Percentiles rank a stretch among this genome's conserved stretches.
Evolutionary conservation across 2,329 filamentous ascomycete genomes (phyloP).

Genomic region (Teratosphaeria zuluensis): DNA sequence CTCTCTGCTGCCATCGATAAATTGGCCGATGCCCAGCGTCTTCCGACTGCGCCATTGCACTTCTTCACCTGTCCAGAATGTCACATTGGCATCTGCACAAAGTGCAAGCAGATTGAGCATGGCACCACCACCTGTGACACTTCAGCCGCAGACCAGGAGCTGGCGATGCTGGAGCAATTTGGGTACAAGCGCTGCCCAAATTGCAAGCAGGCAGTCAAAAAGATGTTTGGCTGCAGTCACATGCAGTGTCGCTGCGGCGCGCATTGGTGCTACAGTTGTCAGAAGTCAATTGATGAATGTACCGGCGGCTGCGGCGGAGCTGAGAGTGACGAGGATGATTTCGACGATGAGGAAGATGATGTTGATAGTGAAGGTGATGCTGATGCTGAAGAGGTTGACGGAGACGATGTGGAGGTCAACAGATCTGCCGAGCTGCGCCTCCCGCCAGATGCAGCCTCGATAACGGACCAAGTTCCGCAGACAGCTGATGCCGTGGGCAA

Average conservation of each 20-base stretch:
- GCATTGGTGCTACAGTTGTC: constrained; percentile 42
- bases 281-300: constrained; percentile 26
- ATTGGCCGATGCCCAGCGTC: not conserved
- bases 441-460: not conserved
- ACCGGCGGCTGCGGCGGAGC: constrained; percentile 16
- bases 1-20: constrained; percentile 1
- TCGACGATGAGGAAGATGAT: constrained; percentile 15
- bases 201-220: constrained; percentile 38
- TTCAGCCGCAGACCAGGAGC: constrained; percentile 27
- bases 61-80: constrained; percentile 38
- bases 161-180: constrained; percentile 32
- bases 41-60: not conserved
- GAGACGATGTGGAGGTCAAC: not conserved
- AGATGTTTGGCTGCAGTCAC: constrained; percentile 41
- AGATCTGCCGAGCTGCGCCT: not conserved
- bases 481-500: not conserved
- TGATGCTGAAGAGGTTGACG: constrained; percentile 21
- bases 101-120: constrained; percentile 36
- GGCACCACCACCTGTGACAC: constrained; percentile 27
- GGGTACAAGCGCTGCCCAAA: constrained; percentile 43
- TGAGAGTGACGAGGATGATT: constrained; percentile 21
- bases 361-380: constrained; percentile 15
- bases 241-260: constrained; percentile 36
- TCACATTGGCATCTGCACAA: constrained; percentile 31
- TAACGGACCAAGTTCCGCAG: not conserved